Percentiles rank a stretch among this genome's conserved stretches.
These are phyloP conservation scores for Daldinia decipiens DNA, from an alignment of 495 filamentous ascomycete species.

Conservation along the genomic window DNA sequence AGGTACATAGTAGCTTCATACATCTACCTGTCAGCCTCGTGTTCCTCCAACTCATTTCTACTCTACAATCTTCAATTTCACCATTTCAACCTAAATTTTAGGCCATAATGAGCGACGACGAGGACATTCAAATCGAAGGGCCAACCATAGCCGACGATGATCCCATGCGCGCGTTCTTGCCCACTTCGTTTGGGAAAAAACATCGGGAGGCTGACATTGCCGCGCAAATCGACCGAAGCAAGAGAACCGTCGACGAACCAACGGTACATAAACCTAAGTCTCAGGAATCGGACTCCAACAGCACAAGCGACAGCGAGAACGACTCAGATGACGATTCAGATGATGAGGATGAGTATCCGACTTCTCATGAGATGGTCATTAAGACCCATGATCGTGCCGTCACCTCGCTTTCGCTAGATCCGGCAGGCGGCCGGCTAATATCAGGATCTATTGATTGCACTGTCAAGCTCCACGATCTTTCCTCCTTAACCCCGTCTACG, in stretches of 20 bases:
- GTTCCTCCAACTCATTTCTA: conserved; percentile 14
- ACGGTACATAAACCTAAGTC: conserved; percentile 31
- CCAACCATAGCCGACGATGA: conserved; percentile 69
- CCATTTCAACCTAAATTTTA: background rate
- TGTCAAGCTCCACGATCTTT: conserved; percentile 92
- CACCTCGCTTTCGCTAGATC: conserved; percentile 84
- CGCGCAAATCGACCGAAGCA: conserved; percentile 81
- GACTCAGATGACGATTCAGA: conserved; percentile 68
- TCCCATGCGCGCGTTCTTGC: conserved; percentile 82
- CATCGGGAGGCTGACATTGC: conserved; percentile 75
- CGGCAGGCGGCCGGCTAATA: conserved; percentile 83
- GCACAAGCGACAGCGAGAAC: conserved; percentile 61
- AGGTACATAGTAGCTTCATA: too few species aligned
- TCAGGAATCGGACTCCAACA: conserved; percentile 49
- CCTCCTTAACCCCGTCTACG: conserved; percentile 93
- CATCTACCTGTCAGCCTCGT: conserved; percentile 21
- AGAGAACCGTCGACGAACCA: conserved; percentile 60
- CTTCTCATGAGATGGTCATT: conserved; percentile 90
- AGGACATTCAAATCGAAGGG: conserved; percentile 67
- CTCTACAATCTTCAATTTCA: conserved; percentile 9
- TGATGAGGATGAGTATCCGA: conserved; percentile 89
- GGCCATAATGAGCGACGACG: conserved; percentile 64
- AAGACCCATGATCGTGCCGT: conserved; percentile 92
- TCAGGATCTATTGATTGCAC: conserved; percentile 92
- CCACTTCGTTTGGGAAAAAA: conserved; percentile 87